Evolutionary conservation across 495 filamentous ascomycete genomes (phyloP).

Genomic region (Talaromyces adpressus): DNA sequence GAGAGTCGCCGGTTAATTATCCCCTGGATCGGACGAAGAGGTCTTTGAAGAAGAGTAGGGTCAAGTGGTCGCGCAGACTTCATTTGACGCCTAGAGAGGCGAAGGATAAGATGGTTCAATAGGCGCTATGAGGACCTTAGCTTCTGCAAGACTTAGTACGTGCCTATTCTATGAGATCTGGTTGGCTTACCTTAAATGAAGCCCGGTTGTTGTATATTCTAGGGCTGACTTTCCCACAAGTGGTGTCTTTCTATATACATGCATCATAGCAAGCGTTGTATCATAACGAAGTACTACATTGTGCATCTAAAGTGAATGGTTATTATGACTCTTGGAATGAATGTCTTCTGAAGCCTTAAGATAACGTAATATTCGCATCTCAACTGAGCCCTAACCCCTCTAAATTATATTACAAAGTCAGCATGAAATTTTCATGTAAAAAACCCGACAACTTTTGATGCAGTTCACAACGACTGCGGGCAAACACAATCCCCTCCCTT

Average conservation of each 20-base stretch:
- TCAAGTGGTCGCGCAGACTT: slow-evolving; percentile 27
- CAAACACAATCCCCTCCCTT: background rate
- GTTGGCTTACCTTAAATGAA: background rate
- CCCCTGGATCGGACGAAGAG: slow-evolving; percentile 31
- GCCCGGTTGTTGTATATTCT: background rate
- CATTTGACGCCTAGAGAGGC: slow-evolving; percentile 8
- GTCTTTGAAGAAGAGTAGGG: slow-evolving; percentile 24
- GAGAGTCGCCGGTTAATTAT: slow-evolving; percentile 47
- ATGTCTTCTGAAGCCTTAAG: no score
- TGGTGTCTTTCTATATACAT: background rate
- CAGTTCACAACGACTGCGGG: background rate
- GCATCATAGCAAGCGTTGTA: background rate
- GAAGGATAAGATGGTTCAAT: background rate
- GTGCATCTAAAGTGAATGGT: no score
- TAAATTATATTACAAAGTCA: no score
- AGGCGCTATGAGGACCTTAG: no score
- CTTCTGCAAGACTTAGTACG: no score
- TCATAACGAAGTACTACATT: background rate
- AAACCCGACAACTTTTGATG: no score
- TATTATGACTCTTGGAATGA: no score
- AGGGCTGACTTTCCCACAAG: no score
- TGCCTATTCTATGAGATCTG: background rate
- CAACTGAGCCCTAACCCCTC: no score
- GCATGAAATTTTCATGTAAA: no score
- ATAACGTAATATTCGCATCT: no score